phyloP scores from a whole-genome alignment of 1,284 basidiomycete genomes.

The Sparassis latifolia region DNA sequence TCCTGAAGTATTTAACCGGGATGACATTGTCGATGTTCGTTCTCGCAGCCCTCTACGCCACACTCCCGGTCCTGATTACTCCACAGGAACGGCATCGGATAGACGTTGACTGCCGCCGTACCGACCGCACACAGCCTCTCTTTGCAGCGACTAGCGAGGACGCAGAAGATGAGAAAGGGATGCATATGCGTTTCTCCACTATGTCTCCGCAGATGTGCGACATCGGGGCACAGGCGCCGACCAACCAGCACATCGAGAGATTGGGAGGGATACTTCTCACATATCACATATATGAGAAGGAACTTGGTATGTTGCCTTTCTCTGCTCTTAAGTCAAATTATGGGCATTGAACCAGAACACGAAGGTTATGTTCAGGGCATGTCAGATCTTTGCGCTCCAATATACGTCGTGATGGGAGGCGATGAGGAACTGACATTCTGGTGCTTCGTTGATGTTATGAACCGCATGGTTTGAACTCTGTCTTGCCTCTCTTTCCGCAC shows the following conservation, averaged over 20 bases:
- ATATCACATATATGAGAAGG: slow-evolving; percentile 88
- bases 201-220: slow-evolving; percentile 67
- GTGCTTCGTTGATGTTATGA: slow-evolving; percentile 94
- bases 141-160: slow-evolving; percentile 49
- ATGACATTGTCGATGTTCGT: slow-evolving; percentile 65
- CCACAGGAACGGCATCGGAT: slow-evolving; percentile 77
- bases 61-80: not conserved
- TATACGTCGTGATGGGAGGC: slow-evolving; percentile 87
- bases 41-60: too few relatives aligned
- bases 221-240: slow-evolving; percentile 77
- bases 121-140: slow-evolving; percentile 88
- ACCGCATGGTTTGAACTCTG: slow-evolving; percentile 69
- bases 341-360: slow-evolving; percentile 7
- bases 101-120: slow-evolving; percentile 94
- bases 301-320: slow-evolving; percentile 60
- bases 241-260: slow-evolving; percentile 81
- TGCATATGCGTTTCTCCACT: slow-evolving; percentile 46
- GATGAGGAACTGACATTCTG: slow-evolving; percentile 92
- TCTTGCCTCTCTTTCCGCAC: not conserved
- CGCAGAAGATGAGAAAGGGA: slow-evolving; percentile 47
- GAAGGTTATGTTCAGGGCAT: slow-evolving; percentile 91
- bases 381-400: slow-evolving; percentile 92
- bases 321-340: not conserved
- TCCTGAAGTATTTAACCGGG: slow-evolving; percentile 72
- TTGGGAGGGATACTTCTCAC: slow-evolving; percentile 82